Evolutionary conservation across 2,329 filamentous ascomycete species (phyloP).

Genomic region (Colletotrichum spinosum): DNA sequence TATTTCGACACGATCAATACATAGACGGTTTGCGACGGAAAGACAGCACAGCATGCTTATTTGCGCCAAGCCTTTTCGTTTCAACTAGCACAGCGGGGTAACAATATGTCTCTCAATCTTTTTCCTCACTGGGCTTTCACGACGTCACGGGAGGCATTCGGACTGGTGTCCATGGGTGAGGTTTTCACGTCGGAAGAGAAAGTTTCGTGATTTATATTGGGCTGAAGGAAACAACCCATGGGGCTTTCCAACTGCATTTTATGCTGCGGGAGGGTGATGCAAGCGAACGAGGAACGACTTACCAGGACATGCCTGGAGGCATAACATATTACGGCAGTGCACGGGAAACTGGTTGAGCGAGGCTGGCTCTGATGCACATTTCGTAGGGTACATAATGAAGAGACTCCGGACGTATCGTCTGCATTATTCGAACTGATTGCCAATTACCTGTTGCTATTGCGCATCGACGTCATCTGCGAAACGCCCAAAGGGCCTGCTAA

Average conservation of each 20-base stretch:
- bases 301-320: no score
- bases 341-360: not conserved
- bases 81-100: slow-evolving; percentile 28
- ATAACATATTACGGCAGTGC: no score
- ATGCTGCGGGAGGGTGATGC: no score
- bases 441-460: no score
- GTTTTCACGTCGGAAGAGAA: not conserved
- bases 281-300: not conserved
- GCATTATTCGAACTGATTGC: no score
- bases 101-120: not conserved
- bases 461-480: no score
- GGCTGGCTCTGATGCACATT: slow-evolving; percentile 9
- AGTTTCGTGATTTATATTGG: not conserved
- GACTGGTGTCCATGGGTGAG: slow-evolving; percentile 22
- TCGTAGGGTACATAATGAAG: not conserved
- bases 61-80: slow-evolving; percentile 6
- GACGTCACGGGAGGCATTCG: slow-evolving; percentile 31
- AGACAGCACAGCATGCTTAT: not conserved
- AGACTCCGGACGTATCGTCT: no score
- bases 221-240: no score
- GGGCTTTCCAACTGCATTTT: no score
- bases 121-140: slow-evolving; percentile 26
- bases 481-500: no score
- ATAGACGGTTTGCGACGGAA: slow-evolving; percentile 6
- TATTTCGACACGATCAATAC: not conserved